A percentile compares a stretch with the other conserved stretches of the same genome.
phyloP scores from a whole-genome alignment of 257 asterid species.

The Ligustrum vulgare region DNA sequence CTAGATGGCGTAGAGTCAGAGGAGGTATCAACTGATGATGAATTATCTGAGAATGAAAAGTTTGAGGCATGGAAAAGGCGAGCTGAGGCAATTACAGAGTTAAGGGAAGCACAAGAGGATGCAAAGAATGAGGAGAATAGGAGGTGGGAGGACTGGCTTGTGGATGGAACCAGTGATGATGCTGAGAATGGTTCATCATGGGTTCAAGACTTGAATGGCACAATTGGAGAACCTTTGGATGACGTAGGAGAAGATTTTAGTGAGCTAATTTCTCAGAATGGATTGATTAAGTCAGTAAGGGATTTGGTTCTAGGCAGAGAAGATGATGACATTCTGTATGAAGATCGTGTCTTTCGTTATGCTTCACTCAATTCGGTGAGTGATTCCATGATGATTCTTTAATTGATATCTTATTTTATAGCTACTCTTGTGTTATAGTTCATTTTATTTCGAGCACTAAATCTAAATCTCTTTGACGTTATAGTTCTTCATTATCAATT shows the following conservation, averaged over 20 bases:
- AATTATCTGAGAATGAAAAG: conserved; percentile 73
- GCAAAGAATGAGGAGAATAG: conserved; percentile 77
- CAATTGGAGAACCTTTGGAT: conserved; percentile 35
- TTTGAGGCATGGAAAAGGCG: conserved; percentile 96
- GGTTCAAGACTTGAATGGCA: conserved; percentile 53
- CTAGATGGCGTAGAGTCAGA: conserved; percentile 60
- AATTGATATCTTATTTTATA: not conserved
- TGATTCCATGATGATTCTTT: not conserved
- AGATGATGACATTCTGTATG: conserved; percentile 86
- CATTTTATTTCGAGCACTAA: not conserved
- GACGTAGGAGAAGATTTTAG: conserved; percentile 47
- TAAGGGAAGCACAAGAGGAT: conserved; percentile 92
- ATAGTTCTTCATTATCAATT: not conserved
- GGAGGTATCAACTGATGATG: conserved; percentile 45
- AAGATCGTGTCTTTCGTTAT: conserved; percentile 86
- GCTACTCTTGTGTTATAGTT: too few species aligned
- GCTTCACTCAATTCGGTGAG: conserved; percentile 85
- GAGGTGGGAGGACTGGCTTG: conserved; percentile 98
- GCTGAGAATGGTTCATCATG: conserved; percentile 52
- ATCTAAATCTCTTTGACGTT: not conserved
- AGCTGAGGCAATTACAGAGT: conserved; percentile 85
- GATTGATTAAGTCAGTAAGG: conserved; percentile 78
- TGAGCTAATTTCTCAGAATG: conserved; percentile 59
- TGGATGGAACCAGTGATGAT: conserved; percentile 48
- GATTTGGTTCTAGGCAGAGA: conserved; percentile 70